Evolutionary conservation across 164 flowering plant species (phyloP), one percentile per base, ranked within the genome.

Genomic region (Berberis thunbergii): DNA sequence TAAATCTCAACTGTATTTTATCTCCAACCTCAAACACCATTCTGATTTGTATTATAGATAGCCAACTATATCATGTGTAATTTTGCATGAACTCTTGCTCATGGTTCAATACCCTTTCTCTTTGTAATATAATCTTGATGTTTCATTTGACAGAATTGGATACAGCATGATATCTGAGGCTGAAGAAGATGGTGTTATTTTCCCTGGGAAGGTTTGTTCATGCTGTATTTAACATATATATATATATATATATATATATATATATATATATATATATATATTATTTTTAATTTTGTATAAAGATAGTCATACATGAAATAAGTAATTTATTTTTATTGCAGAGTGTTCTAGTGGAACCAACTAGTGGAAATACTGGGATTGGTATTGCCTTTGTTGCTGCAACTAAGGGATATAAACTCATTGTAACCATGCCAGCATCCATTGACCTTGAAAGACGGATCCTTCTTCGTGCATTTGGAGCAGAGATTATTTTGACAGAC

Each of bases 351-450:
- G 89, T 89, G 61, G 97, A 89, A 76, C 85, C 97, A 56, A 87
- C 97, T 49, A 85, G 70, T 75, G 97, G 96, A 73, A 89, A 89
- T 73, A 89, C 89, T 43, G 94, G 97, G 65, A 78, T 84, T 66
- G 89, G 87, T 43, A 79, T 89, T 73, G 94, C 97, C 68, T 86
- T 89, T 75, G 82, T 84, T 62, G 97, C 94, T 45, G 93, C 93
- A 50, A 65, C 82, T 38, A 89, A 82, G 70, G 91, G 96, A 49
- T 89, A 87, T 71, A 81, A 73, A 72, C 78, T 89, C 59, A 79
- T 87, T 53, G 80, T 81, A 54, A 83, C 91, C 48, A 84, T 89
- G 88, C 94, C 97, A 55, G 88, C 94, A 66, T 86, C 87, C 61
- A 78, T 86, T 67, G 64, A 79, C 60, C 40, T 89, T 61, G 97